Evolutionary conservation across 768 basidiomycete genomes (phyloP), one percentile per base, ranked within the genome.

Genomic region (Russula abietina): DNA sequence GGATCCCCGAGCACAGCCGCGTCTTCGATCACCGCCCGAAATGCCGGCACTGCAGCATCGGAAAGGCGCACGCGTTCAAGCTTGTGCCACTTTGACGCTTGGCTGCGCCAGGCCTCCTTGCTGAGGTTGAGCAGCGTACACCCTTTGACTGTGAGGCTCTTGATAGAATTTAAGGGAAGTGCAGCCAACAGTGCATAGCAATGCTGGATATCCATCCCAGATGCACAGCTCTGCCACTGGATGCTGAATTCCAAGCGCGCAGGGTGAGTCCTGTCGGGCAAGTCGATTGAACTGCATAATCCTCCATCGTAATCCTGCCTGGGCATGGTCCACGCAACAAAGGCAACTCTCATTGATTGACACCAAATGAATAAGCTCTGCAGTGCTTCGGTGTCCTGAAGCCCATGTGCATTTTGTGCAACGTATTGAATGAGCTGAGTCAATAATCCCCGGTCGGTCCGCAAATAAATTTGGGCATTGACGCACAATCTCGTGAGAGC

Each of bases 141-240:
- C 16, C 41, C 41, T 7, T 41, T 41, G 41, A 43, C 41, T 43
- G 41, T n/a, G 19, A 43, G 41, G 19, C 19, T 43, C 41, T 19
- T n/a, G 41, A 43, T 43, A 9, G 19, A 43, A 19, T 43, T 19
- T 19, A 41, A 85, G 26, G 95, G 80, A 12, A 92, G 36, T 36
- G 36, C 36, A 12, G 36, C 11, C 1, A 36, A 36, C 12, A 36
- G 36, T 36, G 36, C 3, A 5, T 36, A 4, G 36, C 12, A 36
- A 11, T 12, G 12, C 36, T 0, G 11, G 12, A 36, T 36, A 36
- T 12, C 3, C 36, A 12, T 12, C 36, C 11, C 10, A 30, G 28
- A 2, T 30, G 2, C 3, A 2, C 28, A 2, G 28, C 74, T 49
- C 33, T 8, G 33, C 83, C 5, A 33, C 7, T 1, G 3, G 17